A percentile compares a stretch with the other conserved stretches of the same genome.
Conservation (phyloP, 805 yeast species). For the Ogataea polymorpha region DNA sequence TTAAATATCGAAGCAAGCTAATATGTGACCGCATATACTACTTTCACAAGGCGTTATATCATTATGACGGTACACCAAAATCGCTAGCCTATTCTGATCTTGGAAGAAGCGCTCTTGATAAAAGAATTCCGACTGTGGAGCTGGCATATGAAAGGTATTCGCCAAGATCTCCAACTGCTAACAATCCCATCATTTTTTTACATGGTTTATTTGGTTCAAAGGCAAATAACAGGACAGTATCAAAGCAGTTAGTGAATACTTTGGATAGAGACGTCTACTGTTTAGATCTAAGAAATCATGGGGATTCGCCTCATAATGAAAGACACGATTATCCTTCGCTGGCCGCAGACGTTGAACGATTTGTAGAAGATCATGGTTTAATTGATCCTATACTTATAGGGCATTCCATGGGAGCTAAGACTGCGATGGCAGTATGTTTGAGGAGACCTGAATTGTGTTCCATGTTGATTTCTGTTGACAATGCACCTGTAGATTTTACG, state of each 20-base stretch:
- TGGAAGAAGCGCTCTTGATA: conserved; percentile 24
- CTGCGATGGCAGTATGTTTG: conserved; percentile 83
- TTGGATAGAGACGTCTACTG: conserved; percentile 60
- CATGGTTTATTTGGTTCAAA: conserved; percentile 91
- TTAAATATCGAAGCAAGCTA: neutral
- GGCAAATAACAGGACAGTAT: conserved; percentile 78
- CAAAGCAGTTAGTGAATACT: conserved; percentile 48
- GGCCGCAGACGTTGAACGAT: conserved; percentile 81
- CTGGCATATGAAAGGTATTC: conserved; percentile 48
- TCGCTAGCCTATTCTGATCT: conserved; percentile 22
- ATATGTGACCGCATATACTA: too few relatives aligned
- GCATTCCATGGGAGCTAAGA: conserved; percentile 92
- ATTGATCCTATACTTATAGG: conserved; percentile 64
- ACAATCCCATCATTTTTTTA: conserved; percentile 64
- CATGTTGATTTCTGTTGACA: conserved; percentile 76
- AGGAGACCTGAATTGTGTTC: conserved; percentile 60
- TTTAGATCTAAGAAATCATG: conserved; percentile 85
- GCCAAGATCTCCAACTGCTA: conserved; percentile 19
- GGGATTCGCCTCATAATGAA: conserved; percentile 76
- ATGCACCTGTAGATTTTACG: conserved; percentile 74
- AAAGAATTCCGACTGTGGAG: conserved; percentile 48
- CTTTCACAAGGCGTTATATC: neutral
- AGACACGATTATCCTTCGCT: conserved; percentile 76
- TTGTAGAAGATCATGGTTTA: conserved; percentile 47
- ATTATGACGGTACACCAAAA: conserved; percentile 29